Evolutionary conservation across 1,284 basidiomycete genomes (phyloP), one percentile per base, ranked within the genome.

Genomic region (Cutaneotrichosporon arboriforme): DNA sequence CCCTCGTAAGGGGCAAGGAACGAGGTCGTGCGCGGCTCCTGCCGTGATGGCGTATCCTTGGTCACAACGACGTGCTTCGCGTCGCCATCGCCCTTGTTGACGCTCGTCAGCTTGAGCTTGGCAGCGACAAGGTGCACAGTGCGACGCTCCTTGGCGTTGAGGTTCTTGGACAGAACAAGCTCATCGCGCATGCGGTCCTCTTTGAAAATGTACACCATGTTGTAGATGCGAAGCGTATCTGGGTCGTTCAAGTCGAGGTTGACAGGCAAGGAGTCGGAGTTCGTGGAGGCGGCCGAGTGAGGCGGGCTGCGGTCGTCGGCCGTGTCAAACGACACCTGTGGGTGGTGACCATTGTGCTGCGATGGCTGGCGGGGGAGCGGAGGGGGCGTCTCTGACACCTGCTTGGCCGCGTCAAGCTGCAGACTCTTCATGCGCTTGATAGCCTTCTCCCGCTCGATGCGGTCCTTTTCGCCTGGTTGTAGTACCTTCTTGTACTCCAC

Each of bases 401-500:
- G 41, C 58, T 51, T 58, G 46, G 42, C 50, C 14, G 88, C 87
- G 77, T 92, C 89, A 34, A 94, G 77, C 70, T 94, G 90, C 84
- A 94, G 91, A 51, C 88, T 91, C 63, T 91, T 85, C 93, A 99
- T 97, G 53, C 94, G 83, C 66, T 94, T 89, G 64, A 99, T 86
- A 2, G 96, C 96, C 79, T 99, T 99, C 79, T 98, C 96, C 59
- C 96, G 82, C 75, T 99, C 94, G 70, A 98, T 99, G 54, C 91
- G 84, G 72, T 99, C 96, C 78, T 99, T 99, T 76, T 99, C 96
- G 43, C 96, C 94, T 1, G 92, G 92, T 74, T 97, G 94, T 17
- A 99, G 79, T 9, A 97, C 96, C 77, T 97, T 97, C 79, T 99
- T 99, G 81, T 97, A 98, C 77, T 99, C 94, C 55, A 97, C 94